Percentiles rank a stretch among this genome's conserved stretches.
These are phyloP conservation scores for Lolium multiflorum DNA, from an alignment of 176 grass and related monocot species.

Conservation along the genomic window DNA sequence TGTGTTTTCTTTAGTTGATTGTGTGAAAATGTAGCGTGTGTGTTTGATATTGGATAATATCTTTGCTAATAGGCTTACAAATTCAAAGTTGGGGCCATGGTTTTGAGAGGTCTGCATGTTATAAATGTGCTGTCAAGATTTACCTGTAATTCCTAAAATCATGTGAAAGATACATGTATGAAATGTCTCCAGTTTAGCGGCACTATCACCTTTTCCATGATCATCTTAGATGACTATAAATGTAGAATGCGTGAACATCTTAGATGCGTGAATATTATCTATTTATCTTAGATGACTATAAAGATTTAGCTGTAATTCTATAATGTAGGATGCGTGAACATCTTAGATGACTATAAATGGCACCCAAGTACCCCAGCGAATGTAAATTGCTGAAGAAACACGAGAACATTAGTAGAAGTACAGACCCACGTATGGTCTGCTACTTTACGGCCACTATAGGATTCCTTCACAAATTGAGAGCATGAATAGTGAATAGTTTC, in stretches of 20 bases:
- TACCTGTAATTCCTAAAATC: not conserved
- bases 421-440: not conserved
- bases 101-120: not conserved
- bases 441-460: not conserved
- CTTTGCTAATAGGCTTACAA: not conserved
- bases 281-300: too few relatives aligned
- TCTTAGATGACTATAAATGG: not conserved
- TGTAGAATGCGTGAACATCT: too few relatives aligned
- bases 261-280: too few relatives aligned
- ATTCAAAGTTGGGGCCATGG: not conserved
- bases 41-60: not conserved
- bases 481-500: not conserved
- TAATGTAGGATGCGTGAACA: too few relatives aligned
- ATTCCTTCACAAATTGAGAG: constrained; percentile 1
- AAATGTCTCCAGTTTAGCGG: not conserved
- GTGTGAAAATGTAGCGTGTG: constrained; percentile 10
- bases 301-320: too few relatives aligned
- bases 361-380: not conserved
- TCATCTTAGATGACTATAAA: not conserved
- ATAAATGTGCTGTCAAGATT: not conserved
- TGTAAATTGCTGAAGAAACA: not conserved
- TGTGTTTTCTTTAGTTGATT: constrained; percentile 8
- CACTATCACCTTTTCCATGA: not conserved
- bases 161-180: not conserved
- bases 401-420: not conserved